A percentile compares a stretch with the other conserved stretches of the same genome.
phyloP scores from a whole-genome alignment of 2,329 filamentous ascomycete genomes.

The Thielaviopsis euricoi region DNA sequence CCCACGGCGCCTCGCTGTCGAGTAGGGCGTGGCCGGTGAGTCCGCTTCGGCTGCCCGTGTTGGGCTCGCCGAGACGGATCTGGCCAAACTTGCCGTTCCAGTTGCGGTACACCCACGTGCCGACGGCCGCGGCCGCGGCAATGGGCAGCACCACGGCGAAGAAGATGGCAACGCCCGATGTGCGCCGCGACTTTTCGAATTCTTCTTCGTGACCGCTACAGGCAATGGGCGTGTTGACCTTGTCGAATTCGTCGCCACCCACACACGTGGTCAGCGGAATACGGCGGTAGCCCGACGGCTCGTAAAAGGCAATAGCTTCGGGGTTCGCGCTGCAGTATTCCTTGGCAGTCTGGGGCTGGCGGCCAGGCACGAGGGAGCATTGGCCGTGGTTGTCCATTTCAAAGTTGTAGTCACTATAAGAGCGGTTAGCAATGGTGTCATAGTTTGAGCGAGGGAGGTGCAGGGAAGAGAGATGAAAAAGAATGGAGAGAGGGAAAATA shows the following conservation, averaged over 20 bases:
- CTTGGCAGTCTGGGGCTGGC: constrained; percentile 37
- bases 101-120: constrained; percentile 72
- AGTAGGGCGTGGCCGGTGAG: constrained; percentile 48
- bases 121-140: constrained; percentile 49
- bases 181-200: constrained; percentile 53
- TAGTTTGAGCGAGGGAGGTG: no score
- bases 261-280: constrained; percentile 80
- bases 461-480: not conserved
- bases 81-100: constrained; percentile 86
- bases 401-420: constrained; percentile 73
- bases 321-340: constrained; percentile 43
- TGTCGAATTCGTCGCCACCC: constrained; percentile 61
- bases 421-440: not conserved
- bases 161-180: constrained; percentile 62
- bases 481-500: not conserved
- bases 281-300: constrained; percentile 73
- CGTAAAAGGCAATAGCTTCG: constrained; percentile 60
- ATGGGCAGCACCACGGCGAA: constrained; percentile 70
- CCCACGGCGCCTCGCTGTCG: constrained; percentile 57
- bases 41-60: constrained; percentile 50
- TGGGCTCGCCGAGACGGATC: constrained; percentile 66
- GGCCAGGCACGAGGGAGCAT: constrained; percentile 61
- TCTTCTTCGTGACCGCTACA: constrained; percentile 74
- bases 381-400: constrained; percentile 61
- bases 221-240: constrained; percentile 37